Evolutionary conservation across 805 yeast species (phyloP), one percentile per base, ranked within the genome.

Genomic region (Torulaspora delbrueckii): DNA sequence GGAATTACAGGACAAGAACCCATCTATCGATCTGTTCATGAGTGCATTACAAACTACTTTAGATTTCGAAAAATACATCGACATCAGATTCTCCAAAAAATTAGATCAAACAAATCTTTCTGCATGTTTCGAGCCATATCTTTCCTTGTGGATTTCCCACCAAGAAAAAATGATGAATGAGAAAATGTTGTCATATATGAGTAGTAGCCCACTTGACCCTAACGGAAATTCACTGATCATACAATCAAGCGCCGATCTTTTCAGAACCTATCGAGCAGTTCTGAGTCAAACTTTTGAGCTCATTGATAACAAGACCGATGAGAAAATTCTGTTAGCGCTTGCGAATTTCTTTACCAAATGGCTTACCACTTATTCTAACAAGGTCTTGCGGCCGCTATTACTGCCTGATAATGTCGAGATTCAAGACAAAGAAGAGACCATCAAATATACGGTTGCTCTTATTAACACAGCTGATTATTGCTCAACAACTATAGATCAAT

Each of bases 381-480:
- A 72, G 51, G 71, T 80, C 33, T 68, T 81, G 47, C 70, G 65
- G 43, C 75, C 76, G 13, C 61, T 77, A 40, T 48, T 82, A 25
- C 79, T 86, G 1, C 58, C 63, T 3, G 60, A 60, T 8, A 68
- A 62, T 43, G 52, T 60, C 1, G 65, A 69, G 2, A 67, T 70
- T 18, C 63, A 63, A 1, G 75, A 79, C 23, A 68, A 75, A 9
- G 66, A 62, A 9, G 91, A 85, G 53, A 81, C 86, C 1, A 68
- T 86, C 14, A 75, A 74, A 36, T 78, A 84, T 48, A 72, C 86
- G 1, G 82, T 93, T 24, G 69, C 87, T 59, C 76, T 89, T 8
- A 67, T 91, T 28, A 87, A 88, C 55, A 91, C 99, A 0, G 88
- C 96, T 1, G 96, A 91, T 60, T 93, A 90, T 62, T 82, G 96